These are phyloP conservation scores for Cyclotella cryptica DNA, from an alignment of 108 stramenopile species.

Conservation along the genomic window DNA sequence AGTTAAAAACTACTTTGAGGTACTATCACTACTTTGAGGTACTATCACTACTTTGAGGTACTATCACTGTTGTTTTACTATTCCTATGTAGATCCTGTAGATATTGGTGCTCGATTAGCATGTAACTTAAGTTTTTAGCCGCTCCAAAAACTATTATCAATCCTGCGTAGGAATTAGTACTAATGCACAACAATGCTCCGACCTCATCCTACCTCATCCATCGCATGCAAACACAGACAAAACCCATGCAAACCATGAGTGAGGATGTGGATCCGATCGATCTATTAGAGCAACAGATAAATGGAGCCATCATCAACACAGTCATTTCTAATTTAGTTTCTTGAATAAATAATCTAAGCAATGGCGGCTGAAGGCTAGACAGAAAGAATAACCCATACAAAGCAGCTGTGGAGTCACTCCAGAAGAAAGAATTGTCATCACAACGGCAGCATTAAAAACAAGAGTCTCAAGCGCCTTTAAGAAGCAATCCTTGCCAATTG, in stretches of 20 bases:
- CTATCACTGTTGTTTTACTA: not conserved
- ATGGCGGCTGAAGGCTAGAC: not conserved
- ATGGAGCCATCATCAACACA: not conserved
- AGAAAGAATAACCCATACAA: constrained; percentile 3
- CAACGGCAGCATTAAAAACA: not conserved
- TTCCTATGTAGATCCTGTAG: constrained; percentile 1
- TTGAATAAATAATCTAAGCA: not conserved
- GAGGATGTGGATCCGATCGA: too few relatives aligned
- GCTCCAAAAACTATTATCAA: constrained; percentile 1
- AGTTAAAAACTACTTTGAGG: constrained; percentile 10
- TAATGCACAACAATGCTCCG: not conserved
- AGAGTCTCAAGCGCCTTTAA: not conserved
- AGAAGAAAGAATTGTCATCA: not conserved
- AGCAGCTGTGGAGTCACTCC: not conserved
- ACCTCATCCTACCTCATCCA: not conserved
- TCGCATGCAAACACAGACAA: not conserved
- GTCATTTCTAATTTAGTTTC: not conserved
- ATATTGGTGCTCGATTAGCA: not conserved
- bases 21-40: too few relatives aligned
- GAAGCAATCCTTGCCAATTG: not conserved
- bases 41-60: not conserved
- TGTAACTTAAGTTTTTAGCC: constrained; percentile 15
- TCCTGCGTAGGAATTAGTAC: constrained; percentile 11
- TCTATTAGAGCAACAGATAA: not conserved
- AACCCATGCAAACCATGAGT: not conserved